Evolutionary conservation across 139 green algal species (phyloP).

Genomic region (Coelastrella sp.): DNA sequence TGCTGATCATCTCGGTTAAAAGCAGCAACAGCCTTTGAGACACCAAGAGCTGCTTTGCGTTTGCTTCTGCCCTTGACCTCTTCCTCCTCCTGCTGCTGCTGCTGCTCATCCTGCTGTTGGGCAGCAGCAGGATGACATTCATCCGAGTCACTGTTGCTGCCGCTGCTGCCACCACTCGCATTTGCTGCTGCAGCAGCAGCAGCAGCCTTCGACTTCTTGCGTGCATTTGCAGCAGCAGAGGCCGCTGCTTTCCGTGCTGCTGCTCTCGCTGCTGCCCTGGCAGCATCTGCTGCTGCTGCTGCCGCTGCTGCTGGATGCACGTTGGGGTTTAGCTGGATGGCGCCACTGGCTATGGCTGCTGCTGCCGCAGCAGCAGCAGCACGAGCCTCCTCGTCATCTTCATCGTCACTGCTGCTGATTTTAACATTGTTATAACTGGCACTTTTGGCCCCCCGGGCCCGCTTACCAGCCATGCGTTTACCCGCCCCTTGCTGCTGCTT

Average conservation of each 20-base stretch:
- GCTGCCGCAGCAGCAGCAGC: conserved; percentile 28
- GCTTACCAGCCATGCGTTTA: not conserved
- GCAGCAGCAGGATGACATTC: conserved; percentile 23
- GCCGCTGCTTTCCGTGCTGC: conserved; percentile 28
- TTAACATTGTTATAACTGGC: not conserved
- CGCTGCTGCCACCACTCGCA: not conserved
- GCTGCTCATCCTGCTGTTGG: not conserved
- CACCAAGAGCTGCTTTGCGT: not conserved
- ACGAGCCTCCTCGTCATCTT: conserved; percentile 11
- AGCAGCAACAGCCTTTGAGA: not conserved
- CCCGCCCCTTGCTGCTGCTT: not conserved
- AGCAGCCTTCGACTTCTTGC: conserved; percentile 33
- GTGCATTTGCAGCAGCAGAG: conserved; percentile 2
- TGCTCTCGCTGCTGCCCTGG: conserved; percentile 9
- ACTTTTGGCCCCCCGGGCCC: not conserved
- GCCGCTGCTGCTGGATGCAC: conserved; percentile 41
- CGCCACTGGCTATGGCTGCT: conserved; percentile 28
- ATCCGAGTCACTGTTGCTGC: conserved; percentile 33
- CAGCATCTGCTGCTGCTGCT: conserved; percentile 37
- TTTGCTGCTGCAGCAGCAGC: not conserved
- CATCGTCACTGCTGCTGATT: not conserved
- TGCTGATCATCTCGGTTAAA: not conserved
- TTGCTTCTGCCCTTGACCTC: not conserved
- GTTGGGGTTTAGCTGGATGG: conserved; percentile 40
- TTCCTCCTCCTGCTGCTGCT: not conserved